Evolutionary conservation across 1,139 yeast species (phyloP).

Genomic region (Wickerhamiella pararugosa): DNA sequence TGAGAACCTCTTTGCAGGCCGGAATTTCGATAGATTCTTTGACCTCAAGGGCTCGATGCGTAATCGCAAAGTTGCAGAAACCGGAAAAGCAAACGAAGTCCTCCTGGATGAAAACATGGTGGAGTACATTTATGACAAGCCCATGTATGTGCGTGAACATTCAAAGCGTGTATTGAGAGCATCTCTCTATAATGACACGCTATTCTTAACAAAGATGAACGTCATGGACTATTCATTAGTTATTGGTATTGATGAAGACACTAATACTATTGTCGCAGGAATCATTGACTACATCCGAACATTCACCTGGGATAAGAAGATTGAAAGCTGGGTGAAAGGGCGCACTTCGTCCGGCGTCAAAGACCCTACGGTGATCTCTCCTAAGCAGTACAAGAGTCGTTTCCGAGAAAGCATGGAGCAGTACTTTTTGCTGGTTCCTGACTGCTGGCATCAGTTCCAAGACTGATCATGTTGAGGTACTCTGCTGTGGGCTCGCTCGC

Average conservation of each 20-base stretch:
- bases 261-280: conserved; percentile 68
- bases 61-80: conserved; percentile 89
- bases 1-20: conserved; percentile 87
- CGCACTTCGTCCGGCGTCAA: conserved; percentile 71
- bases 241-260: conserved; percentile 70
- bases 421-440: conserved; percentile 88
- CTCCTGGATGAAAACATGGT: conserved; percentile 95
- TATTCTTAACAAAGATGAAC: conserved; percentile 90
- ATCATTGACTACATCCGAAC: conserved; percentile 92
- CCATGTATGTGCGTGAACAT: conserved; percentile 84
- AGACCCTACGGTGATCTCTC: conserved; percentile 95
- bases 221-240: conserved; percentile 97
- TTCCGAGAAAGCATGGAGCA: conserved; percentile 98
- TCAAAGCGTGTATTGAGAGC: conserved; percentile 76
- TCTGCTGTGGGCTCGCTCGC: too few species aligned
- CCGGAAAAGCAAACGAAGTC: conserved; percentile 92
- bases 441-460: conserved; percentile 21
- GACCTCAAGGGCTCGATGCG: conserved; percentile 98
- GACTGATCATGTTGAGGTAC: too few species aligned
- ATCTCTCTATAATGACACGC: conserved; percentile 86
- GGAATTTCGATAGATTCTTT: conserved; percentile 72
- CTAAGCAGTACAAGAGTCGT: conserved; percentile 82
- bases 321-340: conserved; percentile 98
- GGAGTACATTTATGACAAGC: conserved; percentile 91
- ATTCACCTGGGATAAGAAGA: conserved; percentile 96